phyloP scores from a whole-genome alignment of 805 yeast genomes.

The Barnettozyma salicaria region DNA sequence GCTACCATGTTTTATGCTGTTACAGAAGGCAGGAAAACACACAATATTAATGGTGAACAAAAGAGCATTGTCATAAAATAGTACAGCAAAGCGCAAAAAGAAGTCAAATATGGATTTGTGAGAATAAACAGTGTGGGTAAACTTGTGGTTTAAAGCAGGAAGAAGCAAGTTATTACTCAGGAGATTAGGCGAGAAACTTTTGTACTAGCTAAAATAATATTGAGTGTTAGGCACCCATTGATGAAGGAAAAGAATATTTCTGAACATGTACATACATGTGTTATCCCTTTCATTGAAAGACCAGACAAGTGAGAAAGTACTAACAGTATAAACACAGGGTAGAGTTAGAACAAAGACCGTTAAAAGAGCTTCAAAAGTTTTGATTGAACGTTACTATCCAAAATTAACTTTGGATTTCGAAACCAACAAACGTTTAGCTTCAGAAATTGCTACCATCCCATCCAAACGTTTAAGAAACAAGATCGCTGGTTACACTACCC shows the following conservation, averaged over 20 bases:
- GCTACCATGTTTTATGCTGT: too few relatives aligned
- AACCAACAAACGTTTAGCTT: slow-evolving; percentile 99
- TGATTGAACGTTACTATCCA: slow-evolving; percentile 99
- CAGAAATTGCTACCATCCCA: slow-evolving; percentile 97
- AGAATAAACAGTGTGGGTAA: too few relatives aligned
- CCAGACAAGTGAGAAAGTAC: slow-evolving; percentile 15
- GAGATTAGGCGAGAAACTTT: too few relatives aligned
- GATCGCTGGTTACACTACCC: slow-evolving; percentile 99
- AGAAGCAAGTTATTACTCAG: too few relatives aligned
- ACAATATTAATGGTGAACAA: too few relatives aligned
- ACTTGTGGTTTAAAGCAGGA: too few relatives aligned
- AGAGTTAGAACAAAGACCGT: slow-evolving; percentile 99
- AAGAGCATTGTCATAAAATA: too few relatives aligned
- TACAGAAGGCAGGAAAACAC: too few relatives aligned
- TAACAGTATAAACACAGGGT: slow-evolving; percentile 54
- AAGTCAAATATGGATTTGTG: too few relatives aligned
- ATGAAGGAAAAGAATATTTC: background rate
- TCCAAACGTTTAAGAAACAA: slow-evolving; percentile 99
- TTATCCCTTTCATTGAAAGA: background rate
- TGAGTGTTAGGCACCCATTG: too few relatives aligned
- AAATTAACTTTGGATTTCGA: slow-evolving; percentile 98
- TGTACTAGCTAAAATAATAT: too few relatives aligned
- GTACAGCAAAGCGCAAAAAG: too few relatives aligned
- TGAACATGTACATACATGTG: background rate
- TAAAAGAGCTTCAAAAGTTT: slow-evolving; percentile 99